These are phyloP conservation scores for Solanum aculeatissimum DNA, from an alignment of 305 asterid genomes.

Conservation along the genomic window DNA sequence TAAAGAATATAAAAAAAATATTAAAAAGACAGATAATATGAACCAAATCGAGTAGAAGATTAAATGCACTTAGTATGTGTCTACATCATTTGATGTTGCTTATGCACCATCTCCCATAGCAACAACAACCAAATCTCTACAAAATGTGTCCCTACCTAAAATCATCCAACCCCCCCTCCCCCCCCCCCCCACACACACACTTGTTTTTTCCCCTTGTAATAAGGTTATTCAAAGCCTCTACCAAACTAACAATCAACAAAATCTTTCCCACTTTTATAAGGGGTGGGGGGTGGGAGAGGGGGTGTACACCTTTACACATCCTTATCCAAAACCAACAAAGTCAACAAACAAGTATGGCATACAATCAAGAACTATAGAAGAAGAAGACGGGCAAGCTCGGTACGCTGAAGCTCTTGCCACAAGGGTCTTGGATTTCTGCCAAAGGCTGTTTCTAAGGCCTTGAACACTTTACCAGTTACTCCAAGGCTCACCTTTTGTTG, in stretches of 20 bases:
- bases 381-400: background rate
- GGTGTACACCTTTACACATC: background rate
- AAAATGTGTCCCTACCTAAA: background rate
- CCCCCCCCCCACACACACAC: too few species aligned
- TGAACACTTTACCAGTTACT: too few species aligned
- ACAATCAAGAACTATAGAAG: background rate
- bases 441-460: too few species aligned
- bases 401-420: too few species aligned
- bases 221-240: background rate
- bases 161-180: background rate
- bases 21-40: background rate
- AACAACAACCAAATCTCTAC: background rate
- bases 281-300: background rate
- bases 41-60: background rate
- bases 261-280: background rate
- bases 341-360: background rate
- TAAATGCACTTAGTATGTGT: background rate
- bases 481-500: background rate
- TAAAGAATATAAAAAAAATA: background rate
- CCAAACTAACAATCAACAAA: background rate
- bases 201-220: background rate
- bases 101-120: background rate
- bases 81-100: background rate
- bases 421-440: too few species aligned
- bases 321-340: background rate